Percentiles rank a stretch among this genome's conserved stretches.
Evolutionary conservation across 495 filamentous ascomycete genomes (phyloP).

Genomic region (Viridothelium virens): DNA sequence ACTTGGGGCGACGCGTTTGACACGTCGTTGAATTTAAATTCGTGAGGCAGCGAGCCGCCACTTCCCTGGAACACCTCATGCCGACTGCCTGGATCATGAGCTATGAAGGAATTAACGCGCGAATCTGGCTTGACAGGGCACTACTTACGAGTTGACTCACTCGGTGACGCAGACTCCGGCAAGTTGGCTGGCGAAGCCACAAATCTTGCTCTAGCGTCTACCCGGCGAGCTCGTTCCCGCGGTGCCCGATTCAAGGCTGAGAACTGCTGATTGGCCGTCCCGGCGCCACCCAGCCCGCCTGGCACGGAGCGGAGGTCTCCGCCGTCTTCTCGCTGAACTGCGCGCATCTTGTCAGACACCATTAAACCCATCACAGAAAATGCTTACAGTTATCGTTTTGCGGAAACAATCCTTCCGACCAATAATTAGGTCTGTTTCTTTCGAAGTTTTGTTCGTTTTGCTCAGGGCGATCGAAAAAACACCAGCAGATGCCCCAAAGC

Average conservation of each 20-base stretch:
- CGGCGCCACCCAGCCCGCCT: background rate
- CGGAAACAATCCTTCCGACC: background rate
- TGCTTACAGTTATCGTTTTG: conserved; percentile 12
- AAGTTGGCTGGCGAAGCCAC: background rate
- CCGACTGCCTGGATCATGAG: background rate
- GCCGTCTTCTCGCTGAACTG: background rate
- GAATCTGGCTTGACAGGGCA: background rate
- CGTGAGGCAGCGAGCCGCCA: background rate
- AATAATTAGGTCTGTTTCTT: background rate
- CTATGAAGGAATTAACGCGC: background rate
- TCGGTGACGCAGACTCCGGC: background rate
- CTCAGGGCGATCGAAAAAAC: conserved; percentile 34
- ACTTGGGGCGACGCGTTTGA: background rate
- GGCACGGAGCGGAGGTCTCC: conserved; percentile 5
- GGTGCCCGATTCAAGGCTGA: too few relatives aligned
- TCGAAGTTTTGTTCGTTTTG: background rate
- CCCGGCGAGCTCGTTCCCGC: background rate
- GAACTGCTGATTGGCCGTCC: background rate
- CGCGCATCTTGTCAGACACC: background rate
- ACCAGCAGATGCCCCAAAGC: conserved; percentile 52
- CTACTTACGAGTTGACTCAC: background rate
- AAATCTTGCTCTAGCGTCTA: background rate
- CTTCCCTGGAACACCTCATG: background rate
- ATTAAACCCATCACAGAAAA: background rate
- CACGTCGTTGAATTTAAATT: background rate